Base-by-base conservation (phyloP, 305 asterid species). In the Solanum hybrid region DNA sequence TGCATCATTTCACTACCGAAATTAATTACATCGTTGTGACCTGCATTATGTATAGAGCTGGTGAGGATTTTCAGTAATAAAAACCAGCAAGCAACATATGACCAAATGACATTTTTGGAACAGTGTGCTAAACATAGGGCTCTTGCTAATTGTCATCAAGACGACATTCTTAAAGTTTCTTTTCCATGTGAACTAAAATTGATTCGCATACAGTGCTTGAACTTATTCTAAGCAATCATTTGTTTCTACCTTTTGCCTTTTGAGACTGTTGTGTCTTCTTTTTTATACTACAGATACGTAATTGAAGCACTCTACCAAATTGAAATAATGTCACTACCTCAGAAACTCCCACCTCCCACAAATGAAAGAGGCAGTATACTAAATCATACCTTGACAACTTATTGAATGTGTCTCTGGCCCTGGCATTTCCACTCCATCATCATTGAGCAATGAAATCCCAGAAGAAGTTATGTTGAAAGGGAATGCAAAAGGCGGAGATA, bases 381-480 rank as follows among this genome's bases (percentile, higher is more conserved):
- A 17, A 71, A 90, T 66, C 79, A 90, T 79, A 96, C 98, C 98
- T 94, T 96, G 95, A 87, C 91, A 91, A 89, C 90, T 90, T 88
- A 96, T 95, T 86, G 93, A 64, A 91, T 93, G 94, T 71, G 95
- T 94, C 79, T 95, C 96, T 12, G 97, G 95, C 56, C 99, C 99
- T 51, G 78, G 89, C 88, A 96, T 95, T 93, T 93, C 96, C 89
- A 91, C 90, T 89, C 97, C 98, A 56, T 92, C 94, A 80, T 96
- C 95, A 77, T 94, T 91, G 79, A 94, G 95, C 92, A 95, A 92
- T 20, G 92, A 93, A 90, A 96, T 93, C 87, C 98, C 99, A 66
- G 94, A 94, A 38, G 96, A 89, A 77, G 92, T 93, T 89, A 96
- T 94, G 91, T 80, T 87, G 93, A 94, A 96, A 81, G 88, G 90